Base-by-base conservation (phyloP, 192 early-diverging fungal genomes). In the Linnemannia hyalina region DNA sequence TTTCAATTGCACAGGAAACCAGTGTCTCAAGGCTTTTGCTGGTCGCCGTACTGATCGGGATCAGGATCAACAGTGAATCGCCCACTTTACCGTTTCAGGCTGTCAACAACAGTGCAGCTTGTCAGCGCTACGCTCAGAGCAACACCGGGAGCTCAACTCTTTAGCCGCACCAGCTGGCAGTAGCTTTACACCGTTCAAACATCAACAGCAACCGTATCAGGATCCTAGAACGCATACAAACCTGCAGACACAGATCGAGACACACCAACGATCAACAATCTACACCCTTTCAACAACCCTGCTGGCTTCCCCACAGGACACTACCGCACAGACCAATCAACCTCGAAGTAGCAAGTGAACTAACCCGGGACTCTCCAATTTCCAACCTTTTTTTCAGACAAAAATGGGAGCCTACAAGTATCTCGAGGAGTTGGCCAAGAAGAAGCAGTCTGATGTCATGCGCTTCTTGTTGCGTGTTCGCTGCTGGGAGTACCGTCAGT, bases 401-500 rank as follows among this genome's bases (percentile, higher is more conserved):
- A 75, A 75, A 13, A 75, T 52, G 90, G 91, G 90, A 91, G 95
- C 95, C 81, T 97, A 97, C 93, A 96, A 96, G 90, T 97, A 97
- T 91, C 92, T 97, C 86, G 94, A 95, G 90, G 97, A 99, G 93
- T 94, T 99, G 81, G 94, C 96, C 91, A 99, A 98, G 94, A 99
- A 99, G 97, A 82, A 82, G 76, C 82, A 83, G 71, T 97, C 96
- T 88, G 96, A 96, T 87, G 96, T 97, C 88, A 90, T 99, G 91
- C 97, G 98, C 90, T 99, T 99, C 95, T 94, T 99, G 85, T 94
- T 97, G 89, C 96, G 98, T 88, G 95, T 99, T 77, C 93, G 98
- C 91, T 97, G 96, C 92, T 98, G 97, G 98, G 97, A 98, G 92
- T 97, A 94, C 96, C 94, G 96, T 81, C 98, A 99, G 93, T 94